Evolutionary conservation across 2,329 filamentous ascomycete species (phyloP).

Genomic region (Fusarium ramigenum): DNA sequence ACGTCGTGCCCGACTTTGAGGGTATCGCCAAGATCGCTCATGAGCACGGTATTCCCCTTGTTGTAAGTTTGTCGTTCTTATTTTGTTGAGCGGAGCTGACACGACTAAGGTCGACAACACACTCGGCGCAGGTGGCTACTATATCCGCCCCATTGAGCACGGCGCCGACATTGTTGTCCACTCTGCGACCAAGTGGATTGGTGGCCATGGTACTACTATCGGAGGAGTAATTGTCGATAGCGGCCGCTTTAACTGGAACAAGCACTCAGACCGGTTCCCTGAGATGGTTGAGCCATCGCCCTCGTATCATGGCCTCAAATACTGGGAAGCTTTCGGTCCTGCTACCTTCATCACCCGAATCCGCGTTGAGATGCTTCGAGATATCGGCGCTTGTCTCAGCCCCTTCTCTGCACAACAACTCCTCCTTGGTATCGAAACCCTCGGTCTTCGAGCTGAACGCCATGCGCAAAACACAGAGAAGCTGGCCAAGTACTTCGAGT

Average conservation of each 20-base stretch:
- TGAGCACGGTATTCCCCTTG: conserved; percentile 70
- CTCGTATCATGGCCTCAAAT: conserved; percentile 92
- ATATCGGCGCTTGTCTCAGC: conserved; percentile 83
- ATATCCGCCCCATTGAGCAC: conserved; percentile 84
- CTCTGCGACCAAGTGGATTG: conserved; percentile 97
- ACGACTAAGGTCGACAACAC: conserved; percentile 84
- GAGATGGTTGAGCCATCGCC: conserved; percentile 89
- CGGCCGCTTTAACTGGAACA: conserved; percentile 94
- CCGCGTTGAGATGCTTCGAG: conserved; percentile 89
- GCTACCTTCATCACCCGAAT: conserved; percentile 85
- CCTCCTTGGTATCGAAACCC: conserved; percentile 86
- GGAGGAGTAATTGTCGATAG: conserved; percentile 86
- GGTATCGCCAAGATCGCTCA: conserved; percentile 85
- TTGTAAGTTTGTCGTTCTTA: conserved; percentile 54
- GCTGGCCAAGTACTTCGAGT: conserved; percentile 84
- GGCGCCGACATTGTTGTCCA: conserved; percentile 95
- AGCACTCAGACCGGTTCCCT: conserved; percentile 84
- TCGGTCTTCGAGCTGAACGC: conserved; percentile 85
- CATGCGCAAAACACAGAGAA: conserved; percentile 85
- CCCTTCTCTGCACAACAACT: conserved; percentile 94
- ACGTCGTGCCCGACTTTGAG: conserved; percentile 92
- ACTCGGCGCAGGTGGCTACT: conserved; percentile 93
- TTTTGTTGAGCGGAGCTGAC: neutral
- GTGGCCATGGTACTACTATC: conserved; percentile 92
- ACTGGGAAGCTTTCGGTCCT: conserved; percentile 90